These are phyloP conservation scores for Aspergillus ochraceoroseus DNA, from an alignment of 2,329 filamentous ascomycete species.

Conservation along the genomic window DNA sequence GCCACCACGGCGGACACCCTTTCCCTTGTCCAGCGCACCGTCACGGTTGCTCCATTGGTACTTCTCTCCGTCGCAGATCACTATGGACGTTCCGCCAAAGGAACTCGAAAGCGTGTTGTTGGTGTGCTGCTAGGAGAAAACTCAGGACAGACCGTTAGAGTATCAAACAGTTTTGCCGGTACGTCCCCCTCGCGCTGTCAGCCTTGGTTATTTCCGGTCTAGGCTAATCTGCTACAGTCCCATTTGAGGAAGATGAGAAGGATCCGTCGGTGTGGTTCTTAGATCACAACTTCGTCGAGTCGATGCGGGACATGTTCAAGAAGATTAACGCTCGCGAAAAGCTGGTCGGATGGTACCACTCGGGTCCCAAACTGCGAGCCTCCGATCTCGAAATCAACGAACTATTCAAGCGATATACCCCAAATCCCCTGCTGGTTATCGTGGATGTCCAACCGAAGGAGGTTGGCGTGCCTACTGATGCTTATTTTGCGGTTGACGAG, in stretches of 20 bases:
- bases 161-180: conserved; percentile 99
- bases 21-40: conserved; percentile 87
- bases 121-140: conserved; percentile 94
- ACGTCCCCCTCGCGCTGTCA: conserved; percentile 30
- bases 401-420: conserved; percentile 97
- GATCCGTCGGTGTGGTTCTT: conserved; percentile 98
- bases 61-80: conserved; percentile 97
- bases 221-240: conserved; percentile 55
- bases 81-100: conserved; percentile 90
- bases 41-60: conserved; percentile 95
- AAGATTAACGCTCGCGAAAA: conserved; percentile 99
- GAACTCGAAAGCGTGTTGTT: conserved; percentile 81
- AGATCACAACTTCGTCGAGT: conserved; percentile 98
- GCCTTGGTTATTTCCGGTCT: neutral
- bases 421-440: conserved; percentile 92
- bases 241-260: conserved; percentile 98
- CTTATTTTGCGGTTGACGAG: conserved; percentile 98
- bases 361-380: conserved; percentile 90
- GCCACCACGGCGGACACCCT: conserved; percentile 95
- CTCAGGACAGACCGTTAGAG: conserved; percentile 89
- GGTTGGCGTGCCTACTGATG: conserved; percentile 93
- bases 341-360: conserved; percentile 99
- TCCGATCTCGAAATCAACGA: conserved; percentile 99
- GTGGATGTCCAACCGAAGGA: conserved; percentile 98
- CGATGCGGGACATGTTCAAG: conserved; percentile 99